Evolutionary conservation across 208 protist species (phyloP), one percentile per base, ranked within the genome.

Genomic region (Crithidia sp.): DNA sequence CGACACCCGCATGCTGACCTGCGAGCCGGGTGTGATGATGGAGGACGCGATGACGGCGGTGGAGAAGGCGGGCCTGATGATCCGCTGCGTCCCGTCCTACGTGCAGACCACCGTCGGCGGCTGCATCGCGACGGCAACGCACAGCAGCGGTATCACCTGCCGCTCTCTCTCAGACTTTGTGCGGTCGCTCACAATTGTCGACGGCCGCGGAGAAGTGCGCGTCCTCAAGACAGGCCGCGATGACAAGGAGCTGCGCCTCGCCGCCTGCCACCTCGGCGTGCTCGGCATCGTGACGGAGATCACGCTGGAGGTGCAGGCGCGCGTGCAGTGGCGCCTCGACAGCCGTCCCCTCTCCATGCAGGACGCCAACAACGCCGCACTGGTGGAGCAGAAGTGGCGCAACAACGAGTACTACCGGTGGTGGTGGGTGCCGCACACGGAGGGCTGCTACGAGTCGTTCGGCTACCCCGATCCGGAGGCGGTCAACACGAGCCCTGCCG

Each of bases 361-460:
- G 37, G 77, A 80, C 19, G 79, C 87, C 0, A 82, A 67, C 28
- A 55, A 86, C 39, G 69, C 60, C 17, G 67, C 73, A 7, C 74
- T 77, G 7, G 54, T 93, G 28, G 73, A 67, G 17, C 3, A 71
- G 19, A 85, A 84, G 76, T 71, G 82, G 49, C 14, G 8, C 39
- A 55, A 70, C 17, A 70, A 65, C 40, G 84, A 86, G 58, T 91
- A 91, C 75, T 94, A 91, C 76, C 82, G 86, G 37, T 90, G 90
- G 56, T 94, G 87, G 85, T 94, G 89, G 86, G 82, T 90, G 61
- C 89, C 86, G n/a, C 87, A 94, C 71, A 94, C 89, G 13, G 67
- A 84, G n/a, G 66, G 64, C 14, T 94, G 89, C 75, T 94, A 87
- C 70, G 84, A 94, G 67, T 89, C 89, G 28, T 82, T 85, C 61